phyloP scores from a whole-genome alignment of 2,329 filamentous ascomycete species.

The Pseudogymnoascus sp. region DNA sequence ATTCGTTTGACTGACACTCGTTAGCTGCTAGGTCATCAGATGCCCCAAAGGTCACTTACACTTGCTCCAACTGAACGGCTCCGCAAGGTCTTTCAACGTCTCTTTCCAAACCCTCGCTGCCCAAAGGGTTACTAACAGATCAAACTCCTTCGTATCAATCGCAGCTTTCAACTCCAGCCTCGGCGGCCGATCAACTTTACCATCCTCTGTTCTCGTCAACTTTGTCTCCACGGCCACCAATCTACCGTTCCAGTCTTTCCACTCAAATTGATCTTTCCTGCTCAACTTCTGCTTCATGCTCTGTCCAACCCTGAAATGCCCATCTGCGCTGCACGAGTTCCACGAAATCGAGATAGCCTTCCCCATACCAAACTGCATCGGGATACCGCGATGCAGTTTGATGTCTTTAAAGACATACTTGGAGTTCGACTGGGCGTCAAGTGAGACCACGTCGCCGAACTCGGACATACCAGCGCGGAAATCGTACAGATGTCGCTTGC shows the following conservation, averaged over 20 bases:
- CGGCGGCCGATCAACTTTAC: not conserved
- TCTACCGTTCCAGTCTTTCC: constrained; percentile 4
- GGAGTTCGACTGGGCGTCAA: not conserved
- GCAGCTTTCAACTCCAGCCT: not conserved
- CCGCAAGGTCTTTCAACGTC: not conserved
- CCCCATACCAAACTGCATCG: not conserved
- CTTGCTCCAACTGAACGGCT: constrained; percentile 2
- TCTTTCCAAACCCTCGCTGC: constrained; percentile 7
- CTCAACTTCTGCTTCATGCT: constrained; percentile 4
- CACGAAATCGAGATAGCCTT: not conserved
- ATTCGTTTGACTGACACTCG: not conserved
- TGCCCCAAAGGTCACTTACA: not conserved
- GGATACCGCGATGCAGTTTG: not conserved
- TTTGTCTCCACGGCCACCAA: not conserved
- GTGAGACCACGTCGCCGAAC: not conserved
- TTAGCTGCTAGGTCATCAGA: not conserved
- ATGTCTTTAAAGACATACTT: constrained; percentile 5
- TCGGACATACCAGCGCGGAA: not conserved
- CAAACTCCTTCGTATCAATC: not conserved
- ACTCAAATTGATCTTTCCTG: not conserved
- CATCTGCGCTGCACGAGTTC: not conserved
- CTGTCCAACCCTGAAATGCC: not conserved
- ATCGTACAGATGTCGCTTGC: constrained; percentile 3
- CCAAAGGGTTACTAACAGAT: constrained; percentile 4
- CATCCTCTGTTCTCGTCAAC: not conserved